Conservation (phyloP, 2,329 filamentous ascomycete species). For the Dendrostoma leiphaemia region DNA sequence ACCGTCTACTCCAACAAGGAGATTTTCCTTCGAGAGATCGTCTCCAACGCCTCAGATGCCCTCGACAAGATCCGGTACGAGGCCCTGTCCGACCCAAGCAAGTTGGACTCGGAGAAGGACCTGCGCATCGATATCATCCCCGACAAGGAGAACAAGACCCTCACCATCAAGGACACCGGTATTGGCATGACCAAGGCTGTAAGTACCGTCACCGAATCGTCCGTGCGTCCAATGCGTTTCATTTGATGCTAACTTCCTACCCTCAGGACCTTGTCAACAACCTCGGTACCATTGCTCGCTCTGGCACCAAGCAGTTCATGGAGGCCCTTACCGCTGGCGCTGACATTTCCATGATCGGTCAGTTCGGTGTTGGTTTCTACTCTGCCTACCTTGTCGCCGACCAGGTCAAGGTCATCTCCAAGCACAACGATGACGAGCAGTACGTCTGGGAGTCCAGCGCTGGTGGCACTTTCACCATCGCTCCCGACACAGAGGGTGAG, state of each 20-base stretch:
- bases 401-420: constrained; percentile 91
- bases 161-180: constrained; percentile 96
- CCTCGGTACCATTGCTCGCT: constrained; percentile 98
- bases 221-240: neutral
- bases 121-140: constrained; percentile 99
- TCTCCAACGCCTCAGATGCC: constrained; percentile 98
- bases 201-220: constrained; percentile 44
- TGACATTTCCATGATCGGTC: constrained; percentile 99
- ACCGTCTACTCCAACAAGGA: constrained; percentile 99
- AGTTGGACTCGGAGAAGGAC: constrained; percentile 97
- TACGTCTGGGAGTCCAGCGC: constrained; percentile 99
- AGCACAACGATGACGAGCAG: constrained; percentile 99
- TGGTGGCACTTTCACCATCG: constrained; percentile 95
- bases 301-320: constrained; percentile 99
- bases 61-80: constrained; percentile 99
- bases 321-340: constrained; percentile 97
- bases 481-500: constrained; percentile 85
- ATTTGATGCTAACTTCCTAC: constrained; percentile 33
- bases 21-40: constrained; percentile 97
- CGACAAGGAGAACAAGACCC: constrained; percentile 94
- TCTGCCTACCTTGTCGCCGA: constrained; percentile 99
- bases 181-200: constrained; percentile 99
- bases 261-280: constrained; percentile 95
- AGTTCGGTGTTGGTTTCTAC: constrained; percentile 99
- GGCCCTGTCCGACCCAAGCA: constrained; percentile 92